Evolutionary conservation across 306 rosid genomes (phyloP).

Genomic region (Castanea mollissima): DNA sequence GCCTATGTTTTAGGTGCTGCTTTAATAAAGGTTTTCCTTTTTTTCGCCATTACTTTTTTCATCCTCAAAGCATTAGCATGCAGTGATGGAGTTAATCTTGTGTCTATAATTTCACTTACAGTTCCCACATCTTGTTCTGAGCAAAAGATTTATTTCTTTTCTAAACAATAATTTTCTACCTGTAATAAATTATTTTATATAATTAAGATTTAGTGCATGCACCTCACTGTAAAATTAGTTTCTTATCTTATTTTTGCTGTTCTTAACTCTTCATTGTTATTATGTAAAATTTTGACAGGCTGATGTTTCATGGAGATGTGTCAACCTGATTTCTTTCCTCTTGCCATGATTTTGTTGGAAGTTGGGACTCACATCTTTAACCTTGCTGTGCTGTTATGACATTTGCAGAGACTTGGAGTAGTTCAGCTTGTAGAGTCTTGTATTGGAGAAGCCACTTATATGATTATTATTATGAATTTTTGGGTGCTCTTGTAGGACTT

Average conservation of each 20-base stretch:
- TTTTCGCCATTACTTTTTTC: neutral
- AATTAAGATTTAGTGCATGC: constrained; percentile 1
- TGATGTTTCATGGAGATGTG: constrained; percentile 98
- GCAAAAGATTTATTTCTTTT: neutral
- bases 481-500: constrained; percentile 44
- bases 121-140: neutral
- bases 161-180: neutral
- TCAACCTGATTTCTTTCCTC: constrained; percentile 98
- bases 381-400: constrained; percentile 98
- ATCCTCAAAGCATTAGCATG: constrained; percentile 7
- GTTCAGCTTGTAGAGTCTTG: constrained; percentile 38
- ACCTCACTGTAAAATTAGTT: constrained; percentile 19
- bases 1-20: neutral
- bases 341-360: constrained; percentile 99
- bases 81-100: constrained; percentile 1
- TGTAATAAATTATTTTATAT: neutral
- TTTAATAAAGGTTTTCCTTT: neutral
- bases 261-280: constrained; percentile 62
- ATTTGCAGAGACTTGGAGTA: constrained; percentile 86
- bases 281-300: constrained; percentile 90
- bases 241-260: constrained; percentile 34
- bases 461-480: constrained; percentile 28
- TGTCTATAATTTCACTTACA: neutral
- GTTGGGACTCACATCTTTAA: constrained; percentile 99
- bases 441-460: constrained; percentile 46